Conservation (phyloP, 2,329 filamentous ascomycete genomes). For the Scytalidium lignicola region DNA sequence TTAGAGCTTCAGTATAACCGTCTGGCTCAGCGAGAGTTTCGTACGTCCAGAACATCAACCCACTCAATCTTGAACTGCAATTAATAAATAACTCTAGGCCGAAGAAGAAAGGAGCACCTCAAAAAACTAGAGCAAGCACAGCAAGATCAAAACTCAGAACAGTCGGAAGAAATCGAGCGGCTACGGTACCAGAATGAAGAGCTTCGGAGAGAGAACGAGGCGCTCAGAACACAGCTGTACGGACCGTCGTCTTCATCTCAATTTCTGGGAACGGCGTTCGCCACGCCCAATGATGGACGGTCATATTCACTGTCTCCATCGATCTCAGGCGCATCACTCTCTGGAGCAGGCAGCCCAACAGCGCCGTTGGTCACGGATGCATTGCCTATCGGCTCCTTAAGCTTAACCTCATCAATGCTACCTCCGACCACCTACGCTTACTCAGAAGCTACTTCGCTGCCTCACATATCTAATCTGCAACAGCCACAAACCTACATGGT, state of each 20-base stretch:
- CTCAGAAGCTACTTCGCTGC: conserved; percentile 22
- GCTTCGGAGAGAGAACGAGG: conserved; percentile 35
- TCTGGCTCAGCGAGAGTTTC: conserved; percentile 38
- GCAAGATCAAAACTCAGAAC: conserved; percentile 32
- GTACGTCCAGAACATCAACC: conserved; percentile 25
- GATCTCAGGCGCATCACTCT: conserved; percentile 26
- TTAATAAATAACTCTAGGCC: conserved; percentile 27
- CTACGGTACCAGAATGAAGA: conserved; percentile 35
- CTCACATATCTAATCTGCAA: conserved; percentile 12
- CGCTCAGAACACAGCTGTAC: conserved; percentile 30
- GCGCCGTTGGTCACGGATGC: conserved; percentile 24
- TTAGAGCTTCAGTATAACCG: conserved; percentile 30
- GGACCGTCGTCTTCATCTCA: conserved; percentile 26
- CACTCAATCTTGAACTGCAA: conserved; percentile 1
- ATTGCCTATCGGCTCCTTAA: conserved; percentile 26
- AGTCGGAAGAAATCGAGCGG: conserved; percentile 35
- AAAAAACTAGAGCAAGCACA: conserved; percentile 38
- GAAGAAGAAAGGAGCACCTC: conserved; percentile 38
- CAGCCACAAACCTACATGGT: conserved; percentile 28
- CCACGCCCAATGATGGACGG: conserved; percentile 17
- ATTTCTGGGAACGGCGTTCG: conserved; percentile 7
- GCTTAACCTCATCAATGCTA: conserved; percentile 27
- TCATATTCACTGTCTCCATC: conserved; percentile 29
- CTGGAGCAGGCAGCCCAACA: conserved; percentile 25
- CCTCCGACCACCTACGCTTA: conserved; percentile 25